Evolutionary conservation across 169 alveolate genomes (phyloP).

Genomic region (Eimeria acervulina): DNA sequence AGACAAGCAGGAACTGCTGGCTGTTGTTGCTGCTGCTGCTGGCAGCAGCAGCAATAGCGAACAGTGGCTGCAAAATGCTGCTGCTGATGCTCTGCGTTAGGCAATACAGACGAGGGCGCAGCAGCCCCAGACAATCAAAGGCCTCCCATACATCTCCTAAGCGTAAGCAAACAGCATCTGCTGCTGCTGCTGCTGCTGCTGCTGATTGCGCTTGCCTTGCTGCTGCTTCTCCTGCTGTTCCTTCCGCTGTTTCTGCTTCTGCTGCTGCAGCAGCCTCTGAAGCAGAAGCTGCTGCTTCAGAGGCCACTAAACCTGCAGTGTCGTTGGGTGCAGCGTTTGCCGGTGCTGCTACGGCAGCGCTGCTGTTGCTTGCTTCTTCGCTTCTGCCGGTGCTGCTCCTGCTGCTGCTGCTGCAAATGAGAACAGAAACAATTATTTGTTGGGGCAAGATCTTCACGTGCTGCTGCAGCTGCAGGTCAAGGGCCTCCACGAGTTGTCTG

Average conservation of each 20-base stretch:
- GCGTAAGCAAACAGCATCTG: not conserved
- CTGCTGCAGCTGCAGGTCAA: slow-evolving; percentile 50
- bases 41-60: slow-evolving; percentile 7
- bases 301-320: not conserved
- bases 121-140: not conserved
- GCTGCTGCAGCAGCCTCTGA: not conserved
- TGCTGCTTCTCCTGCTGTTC: not conserved
- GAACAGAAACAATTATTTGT: not conserved
- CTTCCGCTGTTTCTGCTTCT: not conserved
- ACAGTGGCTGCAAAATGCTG: slow-evolving; percentile 25
- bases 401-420: not conserved
- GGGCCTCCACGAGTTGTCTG: slow-evolving; percentile 27
- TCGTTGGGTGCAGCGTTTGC: not conserved
- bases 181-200: slow-evolving; percentile 1
- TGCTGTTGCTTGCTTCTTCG: not conserved
- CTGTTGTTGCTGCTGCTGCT: not conserved
- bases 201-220: not conserved
- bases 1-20: not conserved
- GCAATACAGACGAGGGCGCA: slow-evolving; percentile 33
- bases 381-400: not conserved
- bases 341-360: not conserved
- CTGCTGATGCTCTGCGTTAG: slow-evolving; percentile 2
- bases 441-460: not conserved
- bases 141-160: slow-evolving; percentile 40
- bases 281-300: slow-evolving; percentile 6